Evolutionary conservation across 2,329 filamentous ascomycete species (phyloP).

Genomic region (Alternaria sp.): DNA sequence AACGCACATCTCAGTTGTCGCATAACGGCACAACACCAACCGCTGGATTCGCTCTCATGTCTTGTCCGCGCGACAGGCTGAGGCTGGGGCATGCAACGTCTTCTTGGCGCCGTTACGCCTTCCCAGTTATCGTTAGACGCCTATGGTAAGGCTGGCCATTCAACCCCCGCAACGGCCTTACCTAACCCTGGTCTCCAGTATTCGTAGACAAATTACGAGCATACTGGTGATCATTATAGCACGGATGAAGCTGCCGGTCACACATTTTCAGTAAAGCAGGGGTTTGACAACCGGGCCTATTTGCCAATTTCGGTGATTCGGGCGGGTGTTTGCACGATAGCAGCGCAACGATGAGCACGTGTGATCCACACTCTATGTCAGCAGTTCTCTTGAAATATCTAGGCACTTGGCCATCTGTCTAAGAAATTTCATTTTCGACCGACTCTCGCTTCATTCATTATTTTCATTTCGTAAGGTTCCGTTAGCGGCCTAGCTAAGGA

Average conservation of each 20-base stretch:
- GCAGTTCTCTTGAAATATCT: neutral
- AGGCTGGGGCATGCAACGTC: neutral
- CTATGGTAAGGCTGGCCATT: conserved; percentile 4
- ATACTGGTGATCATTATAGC: conserved; percentile 1
- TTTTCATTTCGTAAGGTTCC: neutral
- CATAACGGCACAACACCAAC: neutral
- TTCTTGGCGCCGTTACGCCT: neutral
- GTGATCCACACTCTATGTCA: neutral
- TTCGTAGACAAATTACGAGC: neutral
- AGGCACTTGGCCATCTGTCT: neutral
- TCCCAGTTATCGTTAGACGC: conserved; percentile 2
- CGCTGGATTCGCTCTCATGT: neutral
- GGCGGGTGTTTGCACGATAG: conserved; percentile 1
- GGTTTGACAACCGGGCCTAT: neutral
- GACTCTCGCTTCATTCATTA: neutral
- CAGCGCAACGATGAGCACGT: neutral
- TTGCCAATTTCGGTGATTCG: neutral
- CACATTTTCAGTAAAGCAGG: neutral
- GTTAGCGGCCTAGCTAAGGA: neutral
- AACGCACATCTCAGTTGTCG: neutral
- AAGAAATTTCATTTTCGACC: neutral
- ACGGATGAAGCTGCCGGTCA: neutral
- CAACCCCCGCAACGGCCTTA: neutral
- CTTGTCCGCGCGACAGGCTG: neutral
- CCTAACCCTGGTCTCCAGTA: neutral